Evolutionary conservation across 2,329 filamentous ascomycete genomes (phyloP), one percentile per base, ranked within the genome.

Genomic region (Cryphonectria japonica): DNA sequence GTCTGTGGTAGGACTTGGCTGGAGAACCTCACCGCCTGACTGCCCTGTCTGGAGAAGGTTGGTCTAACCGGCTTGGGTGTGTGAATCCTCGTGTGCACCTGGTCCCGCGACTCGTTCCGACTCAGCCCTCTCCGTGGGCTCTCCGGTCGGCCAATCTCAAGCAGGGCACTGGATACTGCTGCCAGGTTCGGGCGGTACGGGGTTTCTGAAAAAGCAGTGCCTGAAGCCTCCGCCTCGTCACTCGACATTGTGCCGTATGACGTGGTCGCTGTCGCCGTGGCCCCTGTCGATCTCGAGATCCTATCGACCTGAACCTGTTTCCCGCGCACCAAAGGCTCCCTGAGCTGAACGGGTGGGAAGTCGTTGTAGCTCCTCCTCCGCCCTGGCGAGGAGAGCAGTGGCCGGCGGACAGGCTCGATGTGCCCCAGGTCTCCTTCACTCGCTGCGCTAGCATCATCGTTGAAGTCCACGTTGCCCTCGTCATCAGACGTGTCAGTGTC

Each of bases 1-100:
- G 92, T 91, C 74, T 92, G 88, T 0, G 93, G 93, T 0, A 93
- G 89, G 0, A 92, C 89, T 7, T 88, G 89, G 66, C 91, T 94
- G 0, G 90, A 91, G 78, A 95, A 95, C 52, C 88, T 88, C 61
- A 87, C 83, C 16, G 85, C 82, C 1, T 86, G 76, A 0, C 83
- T 89, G 32, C 86, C 83, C 68, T 88, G 85, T 6, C 86, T 82
- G 1, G 87, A 86, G 87, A 79, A 19, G 80, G 79, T 8, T 87
- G 88, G 41, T 85, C 83, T 66, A 74, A 76, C 62, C 77, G 73
- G 57, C 79, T 76, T 61, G 69, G 66, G 69, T 71, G 74, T 16
- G 72, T 70, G 64, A 1, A 63, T 41, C 22, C 50, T 59, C 14
- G 54, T 39, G 59, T 29, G 11, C 16, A 41, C 16, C 19, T 14